Conservation (phyloP, 2,329 filamentous ascomycete genomes). For the Ascochyta viciae-villosae region DNA sequence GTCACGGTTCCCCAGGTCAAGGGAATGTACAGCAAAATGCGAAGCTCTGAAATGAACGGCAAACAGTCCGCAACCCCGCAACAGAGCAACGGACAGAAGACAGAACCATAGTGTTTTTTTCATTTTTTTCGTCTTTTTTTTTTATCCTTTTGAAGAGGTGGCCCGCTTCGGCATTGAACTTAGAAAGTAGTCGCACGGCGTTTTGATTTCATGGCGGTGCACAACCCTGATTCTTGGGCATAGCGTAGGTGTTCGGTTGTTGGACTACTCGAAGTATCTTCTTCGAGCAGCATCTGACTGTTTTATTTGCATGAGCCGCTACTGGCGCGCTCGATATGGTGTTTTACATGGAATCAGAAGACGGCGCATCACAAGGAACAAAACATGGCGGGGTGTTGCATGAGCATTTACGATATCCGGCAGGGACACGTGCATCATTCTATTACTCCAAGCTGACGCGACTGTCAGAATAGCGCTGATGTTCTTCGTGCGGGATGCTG, state of each 20-base stretch:
- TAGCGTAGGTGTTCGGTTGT: conserved; percentile 47
- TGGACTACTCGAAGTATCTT: conserved; percentile 28
- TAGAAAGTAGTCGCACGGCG: conserved; percentile 17
- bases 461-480: conserved; percentile 13
- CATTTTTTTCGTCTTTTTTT: background rate
- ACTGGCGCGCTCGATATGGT: conserved; percentile 20
- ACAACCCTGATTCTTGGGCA: conserved; percentile 37
- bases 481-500: conserved; percentile 15
- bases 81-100: conserved; percentile 37
- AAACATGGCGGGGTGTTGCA: conserved; percentile 25
- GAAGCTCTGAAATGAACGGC: conserved; percentile 38
- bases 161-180: conserved; percentile 13
- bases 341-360: conserved; percentile 22
- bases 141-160: background rate
- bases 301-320: conserved; percentile 31
- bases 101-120: conserved; percentile 21
- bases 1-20: conserved; percentile 43
- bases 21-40: conserved; percentile 49
- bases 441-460: conserved; percentile 10
- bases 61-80: conserved; percentile 31
- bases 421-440: conserved; percentile 17
- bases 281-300: conserved; percentile 25
- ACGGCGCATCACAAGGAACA: conserved; percentile 27
- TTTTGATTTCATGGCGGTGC: conserved; percentile 30
- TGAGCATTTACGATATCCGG: conserved; percentile 27